phyloP scores from a whole-genome alignment of 108 stramenopile genomes.

The Schizochytrium sp. region DNA sequence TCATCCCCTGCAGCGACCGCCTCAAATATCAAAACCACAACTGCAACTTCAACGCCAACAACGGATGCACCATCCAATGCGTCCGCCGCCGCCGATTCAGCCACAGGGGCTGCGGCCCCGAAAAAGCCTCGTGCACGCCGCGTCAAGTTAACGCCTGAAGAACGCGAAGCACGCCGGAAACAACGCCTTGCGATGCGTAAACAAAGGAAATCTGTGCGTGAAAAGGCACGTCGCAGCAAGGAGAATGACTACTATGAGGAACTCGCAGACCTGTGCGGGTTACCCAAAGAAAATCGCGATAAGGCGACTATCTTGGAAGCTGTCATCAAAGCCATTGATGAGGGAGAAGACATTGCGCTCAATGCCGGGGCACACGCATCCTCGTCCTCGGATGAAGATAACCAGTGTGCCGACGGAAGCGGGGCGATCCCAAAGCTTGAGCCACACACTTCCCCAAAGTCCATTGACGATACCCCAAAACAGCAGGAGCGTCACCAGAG shows the following conservation, averaged over 20 bases:
- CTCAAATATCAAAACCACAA: neutral
- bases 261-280: conserved; percentile 8
- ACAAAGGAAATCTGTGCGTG: conserved; percentile 39
- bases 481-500: too few species aligned
- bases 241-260: conserved; percentile 49
- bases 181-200: neutral
- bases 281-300: conserved; percentile 21
- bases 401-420: neutral
- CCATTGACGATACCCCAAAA: too few species aligned
- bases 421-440: too few species aligned
- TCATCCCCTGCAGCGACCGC: neutral
- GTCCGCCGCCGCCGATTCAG: too few species aligned
- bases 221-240: conserved; percentile 42
- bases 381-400: neutral
- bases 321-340: conserved; percentile 27
- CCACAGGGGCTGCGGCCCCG: neutral
- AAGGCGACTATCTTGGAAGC: conserved; percentile 54
- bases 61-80: neutral
- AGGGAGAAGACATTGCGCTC: neutral
- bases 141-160: conserved; percentile 49
- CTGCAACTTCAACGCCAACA: conserved; percentile 3
- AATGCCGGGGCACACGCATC: neutral
- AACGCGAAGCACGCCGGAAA: conserved; percentile 25
- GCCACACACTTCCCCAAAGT: too few species aligned
- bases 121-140: conserved; percentile 43